Base-by-base conservation (phyloP, 495 filamentous ascomycete species). In the Aspergillus heteromorphus region DNA sequence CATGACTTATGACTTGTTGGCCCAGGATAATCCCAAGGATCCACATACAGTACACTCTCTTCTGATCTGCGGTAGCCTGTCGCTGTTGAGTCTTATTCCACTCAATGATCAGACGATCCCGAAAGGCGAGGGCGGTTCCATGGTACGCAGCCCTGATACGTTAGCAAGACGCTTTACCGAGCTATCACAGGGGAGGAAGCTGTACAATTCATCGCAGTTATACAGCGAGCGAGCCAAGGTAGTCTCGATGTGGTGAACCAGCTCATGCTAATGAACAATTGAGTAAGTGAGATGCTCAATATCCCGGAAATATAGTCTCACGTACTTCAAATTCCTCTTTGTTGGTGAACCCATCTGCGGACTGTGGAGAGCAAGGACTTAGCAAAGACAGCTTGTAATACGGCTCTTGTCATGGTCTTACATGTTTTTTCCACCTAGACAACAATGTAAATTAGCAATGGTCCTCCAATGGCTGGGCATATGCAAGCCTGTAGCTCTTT, bases 31-130 rank as follows among this genome's bases (percentile, higher is more conserved):
- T 2, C 11, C 5, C 19, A 18, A 20, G 10, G 14, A 5, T 27
- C 30, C 13, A 51, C 77, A 51, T 77, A 84, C 80, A 98, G 73
- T 98, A 98, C 45, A 97, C 81, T 34, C 93, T 81, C 79, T 98
- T 98, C 69, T 85, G 85, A 62, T 96, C 95, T 23, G 79, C 74
- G 53, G 88, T 88, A 17, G 92, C 96, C 76, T 97, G 93, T 49
- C 86, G 85, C 72, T 98, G 93, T 69, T 97, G 95, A 49, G 93
- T 98, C 70, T 85, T 88, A 72, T 97, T 97, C 93, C 93, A 98
- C 53, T 95, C 88, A 58, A 93, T 88, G 61, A 97, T 86, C 59
- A 98, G 77, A 29, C 91, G 84, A 70, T 98, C 93, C 61, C 95
- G 82, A 70, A 98, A 89, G 20, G 93, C 95, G 51, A 98, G 78